Percentiles rank a stretch among this genome's conserved stretches.
These are phyloP conservation scores for Corinectria fuckeliana DNA, from an alignment of 2,329 filamentous ascomycete species.

Conservation along the genomic window DNA sequence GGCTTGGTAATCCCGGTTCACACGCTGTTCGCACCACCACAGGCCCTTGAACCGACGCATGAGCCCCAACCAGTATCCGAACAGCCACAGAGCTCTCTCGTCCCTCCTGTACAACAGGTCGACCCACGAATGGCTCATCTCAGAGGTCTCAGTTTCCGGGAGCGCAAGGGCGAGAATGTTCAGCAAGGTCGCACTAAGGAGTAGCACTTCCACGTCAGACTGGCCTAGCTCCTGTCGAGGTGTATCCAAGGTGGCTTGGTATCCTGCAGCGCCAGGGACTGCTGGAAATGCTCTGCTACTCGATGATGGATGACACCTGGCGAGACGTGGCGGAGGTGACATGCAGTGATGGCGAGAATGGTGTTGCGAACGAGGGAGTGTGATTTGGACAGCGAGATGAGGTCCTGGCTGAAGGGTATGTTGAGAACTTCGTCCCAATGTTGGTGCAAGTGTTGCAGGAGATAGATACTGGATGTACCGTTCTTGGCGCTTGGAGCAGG, in stretches of 20 bases:
- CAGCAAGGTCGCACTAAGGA: constrained; percentile 2
- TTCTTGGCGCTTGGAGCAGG: neutral
- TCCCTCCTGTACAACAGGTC: constrained; percentile 1
- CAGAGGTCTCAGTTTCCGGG: neutral
- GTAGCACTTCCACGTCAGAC: neutral
- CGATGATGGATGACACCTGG: constrained; percentile 2
- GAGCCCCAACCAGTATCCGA: constrained; percentile 14
- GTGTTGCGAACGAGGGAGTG: constrained; percentile 1
- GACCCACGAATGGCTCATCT: constrained; percentile 5
- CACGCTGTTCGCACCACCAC: constrained; percentile 11
- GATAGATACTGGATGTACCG: constrained; percentile 4
- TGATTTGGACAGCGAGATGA: neutral
- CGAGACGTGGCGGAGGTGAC: constrained; percentile 10
- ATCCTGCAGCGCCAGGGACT: constrained; percentile 7
- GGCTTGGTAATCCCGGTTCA: constrained; percentile 4
- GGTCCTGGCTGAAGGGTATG: constrained; percentile 1
- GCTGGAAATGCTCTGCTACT: constrained; percentile 12
- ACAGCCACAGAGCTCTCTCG: constrained; percentile 14
- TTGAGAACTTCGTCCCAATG: constrained; percentile 6
- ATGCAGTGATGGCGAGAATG: constrained; percentile 7
- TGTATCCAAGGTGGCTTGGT: neutral
- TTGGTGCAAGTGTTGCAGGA: constrained; percentile 1
- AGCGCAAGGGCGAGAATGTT: constrained; percentile 7
- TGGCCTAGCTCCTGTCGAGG: neutral
- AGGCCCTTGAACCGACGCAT: constrained; percentile 10